These are phyloP conservation scores for Boletus rubroflammeus DNA, from an alignment of 768 basidiomycete species.

Conservation along the genomic window DNA sequence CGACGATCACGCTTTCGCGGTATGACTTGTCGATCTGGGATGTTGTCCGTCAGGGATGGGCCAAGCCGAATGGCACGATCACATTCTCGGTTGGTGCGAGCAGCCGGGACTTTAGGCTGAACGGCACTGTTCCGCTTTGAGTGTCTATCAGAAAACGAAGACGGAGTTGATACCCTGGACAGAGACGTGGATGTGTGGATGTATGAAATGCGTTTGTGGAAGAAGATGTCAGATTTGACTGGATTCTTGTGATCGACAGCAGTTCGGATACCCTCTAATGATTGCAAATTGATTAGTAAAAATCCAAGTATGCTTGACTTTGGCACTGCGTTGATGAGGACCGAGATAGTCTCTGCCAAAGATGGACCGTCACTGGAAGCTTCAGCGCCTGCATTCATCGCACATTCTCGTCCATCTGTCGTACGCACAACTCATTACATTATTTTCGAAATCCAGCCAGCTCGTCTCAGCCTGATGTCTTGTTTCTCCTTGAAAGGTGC, in stretches of 20 bases:
- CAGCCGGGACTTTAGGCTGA: slow-evolving; percentile 57
- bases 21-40: slow-evolving; percentile 80
- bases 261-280: background rate
- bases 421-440: background rate
- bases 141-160: background rate
- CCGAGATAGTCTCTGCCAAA: too few relatives aligned
- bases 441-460: background rate
- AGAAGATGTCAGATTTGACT: background rate
- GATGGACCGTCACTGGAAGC: too few relatives aligned
- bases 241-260: background rate
- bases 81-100: slow-evolving; percentile 65
- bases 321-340: too few relatives aligned
- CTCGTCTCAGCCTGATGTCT: background rate
- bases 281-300: background rate
- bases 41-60: slow-evolving; percentile 68
- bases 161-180: background rate
- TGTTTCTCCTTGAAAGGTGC: background rate
- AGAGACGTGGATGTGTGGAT: background rate
- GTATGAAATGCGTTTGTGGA: background rate
- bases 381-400: too few relatives aligned
- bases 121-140: slow-evolving; percentile 35
- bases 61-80: slow-evolving; percentile 60
- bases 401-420: too few relatives aligned
- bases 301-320: background rate
- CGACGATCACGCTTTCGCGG: slow-evolving; percentile 58